Evolutionary conservation across 2,329 filamentous ascomycete species (phyloP).

Genomic region (Paecilomyces sp.): DNA sequence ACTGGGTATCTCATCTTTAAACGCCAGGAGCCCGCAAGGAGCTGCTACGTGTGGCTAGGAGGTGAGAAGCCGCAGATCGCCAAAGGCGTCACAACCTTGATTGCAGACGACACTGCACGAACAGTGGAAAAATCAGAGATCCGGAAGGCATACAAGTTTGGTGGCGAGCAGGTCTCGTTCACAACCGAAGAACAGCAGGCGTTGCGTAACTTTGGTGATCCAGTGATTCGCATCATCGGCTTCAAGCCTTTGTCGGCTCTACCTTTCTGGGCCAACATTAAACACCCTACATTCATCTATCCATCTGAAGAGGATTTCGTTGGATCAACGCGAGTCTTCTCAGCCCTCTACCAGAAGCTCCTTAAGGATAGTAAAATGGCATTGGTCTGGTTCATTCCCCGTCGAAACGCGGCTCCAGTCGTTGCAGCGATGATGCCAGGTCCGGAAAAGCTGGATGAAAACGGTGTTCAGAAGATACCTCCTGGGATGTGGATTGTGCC

Average conservation of each 20-base stretch:
- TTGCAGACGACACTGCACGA: slow-evolving; percentile 70
- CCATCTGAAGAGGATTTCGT: slow-evolving; percentile 85
- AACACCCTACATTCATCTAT: slow-evolving; percentile 87
- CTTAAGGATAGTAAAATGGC: slow-evolving; percentile 72
- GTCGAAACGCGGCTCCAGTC: slow-evolving; percentile 69
- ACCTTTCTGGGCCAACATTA: slow-evolving; percentile 76
- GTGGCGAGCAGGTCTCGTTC: slow-evolving; percentile 82
- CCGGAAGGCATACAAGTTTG: slow-evolving; percentile 92
- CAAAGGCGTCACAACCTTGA: slow-evolving; percentile 62
- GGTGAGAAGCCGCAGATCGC: slow-evolving; percentile 82
- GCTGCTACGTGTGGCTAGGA: slow-evolving; percentile 79
- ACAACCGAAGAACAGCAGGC: slow-evolving; percentile 72
- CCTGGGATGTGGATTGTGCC: slow-evolving; percentile 84
- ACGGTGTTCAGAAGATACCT: slow-evolving; percentile 63
- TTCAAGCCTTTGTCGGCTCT: slow-evolving; percentile 77
- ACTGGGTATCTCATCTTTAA: slow-evolving; percentile 91
- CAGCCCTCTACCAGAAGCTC: slow-evolving; percentile 82
- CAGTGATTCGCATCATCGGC: slow-evolving; percentile 80
- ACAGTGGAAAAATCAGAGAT: slow-evolving; percentile 74
- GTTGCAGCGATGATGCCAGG: slow-evolving; percentile 79
- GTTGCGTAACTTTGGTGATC: slow-evolving; percentile 72
- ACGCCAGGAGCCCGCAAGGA: slow-evolving; percentile 70
- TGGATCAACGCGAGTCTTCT: slow-evolving; percentile 87
- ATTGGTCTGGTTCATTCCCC: slow-evolving; percentile 81
- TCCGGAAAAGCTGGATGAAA: slow-evolving; percentile 56